Conservation (phyloP, 805 yeast species). For the Metschnikowia shivogae region DNA sequence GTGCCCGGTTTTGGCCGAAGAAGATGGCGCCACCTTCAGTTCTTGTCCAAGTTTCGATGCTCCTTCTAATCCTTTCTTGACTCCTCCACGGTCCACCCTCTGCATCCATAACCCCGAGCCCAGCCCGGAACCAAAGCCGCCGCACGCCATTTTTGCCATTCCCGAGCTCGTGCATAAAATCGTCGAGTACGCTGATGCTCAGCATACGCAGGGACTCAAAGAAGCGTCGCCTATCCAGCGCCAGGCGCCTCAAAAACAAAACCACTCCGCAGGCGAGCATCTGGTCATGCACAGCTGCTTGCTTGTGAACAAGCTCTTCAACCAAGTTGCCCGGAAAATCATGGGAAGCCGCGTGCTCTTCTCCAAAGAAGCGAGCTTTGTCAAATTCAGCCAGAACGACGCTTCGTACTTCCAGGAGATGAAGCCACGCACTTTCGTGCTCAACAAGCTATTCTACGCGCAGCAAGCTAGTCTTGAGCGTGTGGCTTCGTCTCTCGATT, state of each 20-base stretch:
- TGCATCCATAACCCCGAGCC: not conserved
- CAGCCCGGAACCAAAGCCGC: not conserved
- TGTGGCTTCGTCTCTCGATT: constrained; percentile 38
- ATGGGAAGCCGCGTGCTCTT: constrained; percentile 57
- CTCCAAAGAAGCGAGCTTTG: constrained; percentile 43
- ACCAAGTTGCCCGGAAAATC: constrained; percentile 49
- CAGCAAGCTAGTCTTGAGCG: constrained; percentile 51
- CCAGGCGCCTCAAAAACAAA: constrained; percentile 30
- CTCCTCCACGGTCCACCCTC: not conserved
- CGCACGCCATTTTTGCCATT: constrained; percentile 49
- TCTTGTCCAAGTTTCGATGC: not conserved
- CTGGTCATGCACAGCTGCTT: constrained; percentile 55
- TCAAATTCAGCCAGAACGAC: constrained; percentile 23
- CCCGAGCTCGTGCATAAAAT: constrained; percentile 74
- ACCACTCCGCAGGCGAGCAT: not conserved
- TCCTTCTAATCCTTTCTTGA: not conserved
- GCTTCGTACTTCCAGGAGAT: constrained; percentile 5
- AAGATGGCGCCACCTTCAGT: not conserved
- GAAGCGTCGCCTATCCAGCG: constrained; percentile 60
- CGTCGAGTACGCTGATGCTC: constrained; percentile 55
- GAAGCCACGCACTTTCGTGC: constrained; percentile 45
- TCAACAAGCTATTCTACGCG: constrained; percentile 60
- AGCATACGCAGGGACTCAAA: constrained; percentile 49
- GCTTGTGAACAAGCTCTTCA: constrained; percentile 66
- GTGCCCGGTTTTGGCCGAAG: not conserved